Conservation (phyloP, 2,329 filamentous ascomycete species). For the Venturia pyrina region DNA sequence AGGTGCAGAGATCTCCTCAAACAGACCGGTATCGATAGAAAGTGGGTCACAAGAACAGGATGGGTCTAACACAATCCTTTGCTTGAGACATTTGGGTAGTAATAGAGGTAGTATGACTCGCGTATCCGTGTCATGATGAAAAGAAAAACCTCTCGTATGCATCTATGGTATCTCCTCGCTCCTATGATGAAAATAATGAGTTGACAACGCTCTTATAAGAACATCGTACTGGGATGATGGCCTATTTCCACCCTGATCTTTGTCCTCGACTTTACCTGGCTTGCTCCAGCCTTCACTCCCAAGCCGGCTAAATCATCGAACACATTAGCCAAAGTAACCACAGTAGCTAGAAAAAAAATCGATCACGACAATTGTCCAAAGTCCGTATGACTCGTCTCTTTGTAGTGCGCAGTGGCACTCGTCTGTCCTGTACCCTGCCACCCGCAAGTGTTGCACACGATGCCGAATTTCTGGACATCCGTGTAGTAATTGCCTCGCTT, state of each 20-base stretch:
- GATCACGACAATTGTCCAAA: constrained; percentile 28
- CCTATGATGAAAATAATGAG: not conserved
- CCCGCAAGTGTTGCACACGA: constrained; percentile 67
- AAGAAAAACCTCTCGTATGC: not conserved
- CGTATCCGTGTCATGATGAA: not conserved
- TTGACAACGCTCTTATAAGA: too few relatives aligned
- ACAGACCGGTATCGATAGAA: too few relatives aligned
- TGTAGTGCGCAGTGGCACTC: constrained; percentile 53
- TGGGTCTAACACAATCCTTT: not conserved
- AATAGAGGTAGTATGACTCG: not conserved
- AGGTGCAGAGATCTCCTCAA: too few relatives aligned
- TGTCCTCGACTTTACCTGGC: not conserved
- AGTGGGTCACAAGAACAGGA: too few relatives aligned
- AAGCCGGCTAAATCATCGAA: not conserved
- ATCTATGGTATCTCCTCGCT: not conserved
- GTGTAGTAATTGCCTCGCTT: constrained; percentile 74
- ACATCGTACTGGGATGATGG: not conserved
- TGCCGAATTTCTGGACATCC: constrained; percentile 68
- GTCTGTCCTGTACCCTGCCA: constrained; percentile 58
- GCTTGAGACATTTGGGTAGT: not conserved
- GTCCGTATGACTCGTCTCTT: constrained; percentile 48
- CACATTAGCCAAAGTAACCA: not conserved
- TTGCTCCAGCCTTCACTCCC: not conserved
- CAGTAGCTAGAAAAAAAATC: not conserved
- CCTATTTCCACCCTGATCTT: not conserved